Evolutionary conservation across 1,139 yeast genomes (phyloP), one percentile per base, ranked within the genome.

Genomic region (Suhomyces guaymorum): DNA sequence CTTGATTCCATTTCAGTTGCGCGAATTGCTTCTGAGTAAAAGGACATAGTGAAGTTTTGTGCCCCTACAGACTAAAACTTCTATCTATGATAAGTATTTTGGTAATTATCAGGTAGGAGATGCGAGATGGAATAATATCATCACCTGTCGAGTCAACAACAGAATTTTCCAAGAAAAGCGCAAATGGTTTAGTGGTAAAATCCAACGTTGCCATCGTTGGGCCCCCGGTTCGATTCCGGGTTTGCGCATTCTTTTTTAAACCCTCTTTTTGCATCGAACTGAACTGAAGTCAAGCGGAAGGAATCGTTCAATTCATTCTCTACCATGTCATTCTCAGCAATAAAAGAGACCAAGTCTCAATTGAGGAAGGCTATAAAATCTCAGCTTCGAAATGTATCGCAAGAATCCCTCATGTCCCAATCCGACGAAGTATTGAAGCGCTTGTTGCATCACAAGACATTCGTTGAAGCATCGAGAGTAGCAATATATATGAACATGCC

Each of bases 401-500:
- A 35, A 15, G 42, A 38, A 8, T 28, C 44, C 5, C 26, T 48
- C 4, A 10, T 16, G 2, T 3, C 13, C 5, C 50, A 48, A 35
- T 48, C 51, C 5, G 24, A 13, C 4, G 32, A 46, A 11, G 58
- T 73, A 4, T 52, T 61, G 4, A 39, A 46, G 0, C 50, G 48
- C 2, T 46, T 80, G n/a, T 32, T 59, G 6, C 26, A 42, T 1
- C 54, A 66, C 24, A 65, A 67, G 0, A 61, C 55, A 28, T 78
- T 79, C 47, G 44, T 56, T 31, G 34, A 47, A 1, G 77, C 88
- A 1, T 49, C 50, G n/a, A 64, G 55, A 8, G 57, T 86, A 1
- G 94, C 81, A 0, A 51, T 82, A 20, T 85, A 75, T 48, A 74
- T 84, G 80, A 78, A 73, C 52, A 79, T 85, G 85, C 82, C 80